Base-by-base conservation (phyloP, 1,284 basidiomycete species). In the Apiotrichum gamsii region DNA sequence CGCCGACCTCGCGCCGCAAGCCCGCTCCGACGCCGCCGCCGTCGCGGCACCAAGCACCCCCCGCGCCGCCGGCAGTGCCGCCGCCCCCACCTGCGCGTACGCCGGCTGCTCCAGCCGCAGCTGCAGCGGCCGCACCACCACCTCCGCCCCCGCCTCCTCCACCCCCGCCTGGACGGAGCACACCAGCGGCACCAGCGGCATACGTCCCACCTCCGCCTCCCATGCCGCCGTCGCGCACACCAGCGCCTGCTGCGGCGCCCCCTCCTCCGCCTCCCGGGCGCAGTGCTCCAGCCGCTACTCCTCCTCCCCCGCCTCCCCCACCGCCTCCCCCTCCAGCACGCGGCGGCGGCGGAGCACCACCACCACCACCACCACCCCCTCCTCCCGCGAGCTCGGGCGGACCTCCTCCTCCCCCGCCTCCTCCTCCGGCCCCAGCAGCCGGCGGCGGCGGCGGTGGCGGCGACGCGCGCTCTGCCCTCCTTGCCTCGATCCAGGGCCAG, bases 401-500 rank as follows among this genome's bases (percentile, higher is more conserved):
- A 64, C 13, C 41, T 31, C 5, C 39, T 16, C 11, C 52, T 34
- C 87, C 58, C 87, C 79, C 71, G 86, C 87, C 2, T 81, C 84
- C 84, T 2, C 82, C 85, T 85, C 46, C 59, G 9, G 52, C 43
- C 62, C 78, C 55, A 21, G 61, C 51, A 49, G 64, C 48, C 61
- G 67, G 36, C 50, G 66, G 20, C 76, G 76, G 31, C 75, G 75
- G 18, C 68, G 72, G n/a, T 25, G 45, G 49, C 15, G 51, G 42
- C 33, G 55, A 24, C 16, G 80, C 74, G 25, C 80, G 88, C 21
- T 73, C 69, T 15, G 83, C 83, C 20, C 72, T 85, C 4, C 69
- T 85, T 33, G 80, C 80, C 0, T 80, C 78, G 16, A 85, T 86
- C 55, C 82, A 84, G 62, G 83, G 83, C 36, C 79, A 78, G 44